Evolutionary conservation across 75 land plant genomes (phyloP), one percentile per base, ranked within the genome.

Genomic region (Azolla pinnata): DNA sequence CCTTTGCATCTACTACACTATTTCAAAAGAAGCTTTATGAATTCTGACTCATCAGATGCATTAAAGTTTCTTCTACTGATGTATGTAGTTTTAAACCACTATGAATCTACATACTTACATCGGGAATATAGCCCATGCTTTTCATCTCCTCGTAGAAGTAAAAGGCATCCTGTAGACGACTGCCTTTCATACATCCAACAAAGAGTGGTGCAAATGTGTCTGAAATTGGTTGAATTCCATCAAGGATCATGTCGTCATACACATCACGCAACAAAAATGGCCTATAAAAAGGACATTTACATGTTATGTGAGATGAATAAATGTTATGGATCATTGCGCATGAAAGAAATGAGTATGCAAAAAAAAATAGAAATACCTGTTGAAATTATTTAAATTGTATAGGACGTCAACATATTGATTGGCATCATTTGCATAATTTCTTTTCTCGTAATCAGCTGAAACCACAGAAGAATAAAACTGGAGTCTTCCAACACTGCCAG

Each of bases 191-290:
- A 35, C 87, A 58, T 29, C 86, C 97, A 24, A 67, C 58, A 17
- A 88, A 61, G 23, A 92, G 69, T 18, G 80, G 56, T 54, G 82
- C 82, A 58, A 88, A 92, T 1, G 79, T 67, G 47, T 88, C 89
- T 12, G 81, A 66, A 3, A 65, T 30, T 0, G 97, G 97, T 72
- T 78, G 84, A 29, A 92, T 90, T 18, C 90, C 98, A 58, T 93
- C 98, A 26, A 88, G 65, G 50, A 76, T 44, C 98, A 93, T 89
- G 33, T 93, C 98, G 45, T 93, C 96, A 49, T 93, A 89, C 31
- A 71, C 96, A 71, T 85, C 96, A 56, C 90, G 77, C 70, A 89
- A 60, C 75, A 89, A 68, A 61, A 53, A 85, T 40, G 66, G 53
- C 74, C 93, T 90, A 71, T 26, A 60, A 12, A 33, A 9, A 48